Conservation (phyloP, 164 flowering plant genomes). For the Piper betle region DNA sequence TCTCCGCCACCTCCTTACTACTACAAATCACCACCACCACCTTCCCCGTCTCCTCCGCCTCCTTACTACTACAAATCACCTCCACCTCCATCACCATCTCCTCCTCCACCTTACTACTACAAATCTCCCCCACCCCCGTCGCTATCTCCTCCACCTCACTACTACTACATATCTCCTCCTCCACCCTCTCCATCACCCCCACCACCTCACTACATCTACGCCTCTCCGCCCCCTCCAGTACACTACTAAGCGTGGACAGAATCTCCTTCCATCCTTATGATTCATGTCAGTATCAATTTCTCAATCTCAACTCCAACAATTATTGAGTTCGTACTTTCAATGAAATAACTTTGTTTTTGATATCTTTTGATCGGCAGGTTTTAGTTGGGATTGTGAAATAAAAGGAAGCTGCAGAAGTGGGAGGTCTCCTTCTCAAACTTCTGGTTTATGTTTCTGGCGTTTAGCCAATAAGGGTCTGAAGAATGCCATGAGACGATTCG, state of each 20-base stretch:
- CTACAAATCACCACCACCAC: slow-evolving; percentile 15
- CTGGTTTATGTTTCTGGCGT: neutral
- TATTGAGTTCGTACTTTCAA: neutral
- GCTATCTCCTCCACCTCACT: slow-evolving; percentile 18
- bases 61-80: slow-evolving; percentile 18
- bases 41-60: neutral
- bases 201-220: slow-evolving; percentile 9
- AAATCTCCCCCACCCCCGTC: slow-evolving; percentile 21
- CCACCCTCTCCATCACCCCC: slow-evolving; percentile 25
- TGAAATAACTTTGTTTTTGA: neutral
- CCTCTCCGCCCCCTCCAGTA: slow-evolving; percentile 19
- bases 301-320: neutral
- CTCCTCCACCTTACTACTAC: slow-evolving; percentile 14
- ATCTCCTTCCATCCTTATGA: slow-evolving; percentile 1
- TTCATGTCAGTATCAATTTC: slow-evolving; percentile 10
- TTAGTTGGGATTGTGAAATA: slow-evolving; percentile 7
- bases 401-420: slow-evolving; percentile 8
- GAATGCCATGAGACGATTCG: neutral
- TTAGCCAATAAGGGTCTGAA: slow-evolving; percentile 12
- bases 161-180: slow-evolving; percentile 18
- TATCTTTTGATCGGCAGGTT: neutral
- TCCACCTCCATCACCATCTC: slow-evolving; percentile 14
- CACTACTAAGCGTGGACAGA: slow-evolving; percentile 12
- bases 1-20: slow-evolving; percentile 11
- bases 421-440: slow-evolving; percentile 5